phyloP scores from a whole-genome alignment of 306 rosid genomes.

The Begonia fuchsioides region DNA sequence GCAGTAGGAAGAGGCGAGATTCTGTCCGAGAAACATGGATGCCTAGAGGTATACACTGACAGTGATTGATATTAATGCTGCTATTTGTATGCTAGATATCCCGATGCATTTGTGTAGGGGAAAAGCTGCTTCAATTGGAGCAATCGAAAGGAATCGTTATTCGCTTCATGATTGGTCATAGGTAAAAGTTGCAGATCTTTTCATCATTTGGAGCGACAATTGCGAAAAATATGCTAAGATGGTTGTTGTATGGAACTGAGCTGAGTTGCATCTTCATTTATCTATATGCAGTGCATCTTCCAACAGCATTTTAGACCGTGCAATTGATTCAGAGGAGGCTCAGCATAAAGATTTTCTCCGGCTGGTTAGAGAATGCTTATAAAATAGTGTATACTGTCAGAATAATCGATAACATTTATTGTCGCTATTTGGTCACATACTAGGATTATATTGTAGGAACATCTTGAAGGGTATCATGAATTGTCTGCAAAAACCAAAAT shows the following conservation, averaged over 20 bases:
- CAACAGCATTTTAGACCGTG: conserved; percentile 93
- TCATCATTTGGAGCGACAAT: no score
- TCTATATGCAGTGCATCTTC: conserved; percentile 71
- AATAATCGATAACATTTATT: conserved; percentile 9
- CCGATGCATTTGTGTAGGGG: conserved; percentile 33
- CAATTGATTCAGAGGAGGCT: conserved; percentile 88
- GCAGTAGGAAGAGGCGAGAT: conserved; percentile 93
- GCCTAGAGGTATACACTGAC: conserved; percentile 60
- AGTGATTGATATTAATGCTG: neutral
- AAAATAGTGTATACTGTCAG: neutral
- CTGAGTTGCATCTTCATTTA: conserved; percentile 14
- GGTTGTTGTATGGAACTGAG: conserved; percentile 21
- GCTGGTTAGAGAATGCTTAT: conserved; percentile 24
- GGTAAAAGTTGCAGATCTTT: conserved; percentile 20
- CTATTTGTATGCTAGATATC: conserved; percentile 14
- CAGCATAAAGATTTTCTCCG: conserved; percentile 61
- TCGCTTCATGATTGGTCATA: conserved; percentile 97
- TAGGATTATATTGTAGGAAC: conserved; percentile 47
- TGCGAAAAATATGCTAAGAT: neutral
- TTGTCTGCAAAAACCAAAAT: conserved; percentile 86
- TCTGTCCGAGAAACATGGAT: conserved; percentile 98
- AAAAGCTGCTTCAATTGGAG: conserved; percentile 77
- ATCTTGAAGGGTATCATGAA: conserved; percentile 95
- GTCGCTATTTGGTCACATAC: conserved; percentile 12
- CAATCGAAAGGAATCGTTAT: conserved; percentile 86